Base-by-base conservation (phyloP, 2,329 filamentous ascomycete genomes). In the Aspergillus oerlinghausenensis region DNA sequence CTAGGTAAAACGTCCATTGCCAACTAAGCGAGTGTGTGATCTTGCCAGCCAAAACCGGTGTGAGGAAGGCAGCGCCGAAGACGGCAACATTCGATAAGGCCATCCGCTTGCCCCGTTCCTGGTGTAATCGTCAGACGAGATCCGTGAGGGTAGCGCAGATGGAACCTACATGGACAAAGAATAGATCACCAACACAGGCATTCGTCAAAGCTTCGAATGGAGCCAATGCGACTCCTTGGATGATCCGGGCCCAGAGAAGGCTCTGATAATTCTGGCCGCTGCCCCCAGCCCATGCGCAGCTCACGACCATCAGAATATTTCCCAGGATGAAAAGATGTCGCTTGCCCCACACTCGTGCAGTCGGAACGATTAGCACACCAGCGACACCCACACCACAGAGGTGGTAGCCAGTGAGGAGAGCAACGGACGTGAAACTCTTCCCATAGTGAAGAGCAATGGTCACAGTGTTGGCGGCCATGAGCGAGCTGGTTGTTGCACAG, bases 141-240 rank as follows among this genome's bases (percentile, higher is more conserved):
- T 17, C 9, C n/a, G 23, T 2, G 23, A 17, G 3, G 3, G 14
- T 4, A 21, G 3, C 49, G 28, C 17, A 50, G 32, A 17, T 7
- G 32, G 32, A 43, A 72, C 83, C 73, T 73, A 89, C 85, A 76
- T 93, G 93, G 26, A 97, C 91, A 72, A 87, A 94, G 74, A 93
- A 97, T 52, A 97, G 71, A 72, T 97, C 93, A 43, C 92, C 93
- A 6, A 97, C 89, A 50, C 86, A 88, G 0, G 90, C 90, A 73
- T 96, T 96, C 56, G 97, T 88, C 25, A 97, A 78, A 1, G 90
- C 89, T 75, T 97, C 93, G 63, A 94, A 97, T 0, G 93, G 92
- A 8, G 92, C 92, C 19, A 92, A 81, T 0, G 88, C 92, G 47
- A 97, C 82, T 21, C 93, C 93, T 73, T 97, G 93, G 55, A 96